Evolutionary conservation across 441 rosid genomes (phyloP).

Genomic region (Euphorbia schlechtendalii): DNA sequence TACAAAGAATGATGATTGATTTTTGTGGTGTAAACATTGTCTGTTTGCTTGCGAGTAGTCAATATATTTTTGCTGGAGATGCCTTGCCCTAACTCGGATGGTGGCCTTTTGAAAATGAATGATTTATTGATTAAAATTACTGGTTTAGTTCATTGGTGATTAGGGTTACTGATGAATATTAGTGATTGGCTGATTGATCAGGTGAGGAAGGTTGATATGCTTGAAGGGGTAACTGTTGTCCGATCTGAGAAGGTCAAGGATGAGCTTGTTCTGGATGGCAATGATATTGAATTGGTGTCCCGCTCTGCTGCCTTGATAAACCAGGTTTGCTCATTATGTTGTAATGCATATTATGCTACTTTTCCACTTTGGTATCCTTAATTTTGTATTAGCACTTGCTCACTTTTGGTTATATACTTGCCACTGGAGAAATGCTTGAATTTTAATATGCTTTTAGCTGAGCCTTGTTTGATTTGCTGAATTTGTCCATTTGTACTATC

Average conservation of each 20-base stretch:
- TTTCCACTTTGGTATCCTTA: not conserved
- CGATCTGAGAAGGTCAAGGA: constrained; percentile 89
- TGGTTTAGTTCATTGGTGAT: not conserved
- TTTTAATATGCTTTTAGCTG: no score
- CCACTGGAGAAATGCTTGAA: no score
- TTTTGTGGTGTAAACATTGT: not conserved
- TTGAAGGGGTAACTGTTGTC: constrained; percentile 59
- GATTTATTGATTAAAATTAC: not conserved
- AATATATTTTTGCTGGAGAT: not conserved
- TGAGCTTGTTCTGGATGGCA: constrained; percentile 60
- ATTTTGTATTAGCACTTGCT: no score
- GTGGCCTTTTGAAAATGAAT: not conserved
- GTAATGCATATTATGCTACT: not conserved
- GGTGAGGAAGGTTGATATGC: constrained; percentile 93
- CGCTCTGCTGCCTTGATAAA: constrained; percentile 75
- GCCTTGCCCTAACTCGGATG: not conserved
- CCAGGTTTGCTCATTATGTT: constrained; percentile 36
- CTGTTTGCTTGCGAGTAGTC: not conserved
- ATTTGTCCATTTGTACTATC: no score
- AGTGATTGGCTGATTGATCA: constrained; percentile 14
- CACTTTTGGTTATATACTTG: no score
- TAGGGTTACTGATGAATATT: not conserved
- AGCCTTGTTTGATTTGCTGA: no score
- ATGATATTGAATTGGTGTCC: constrained; percentile 72
- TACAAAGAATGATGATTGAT: no score